phyloP scores from a whole-genome alignment of 2,329 filamentous ascomycete genomes.

The Aureobasidium sp. region DNA sequence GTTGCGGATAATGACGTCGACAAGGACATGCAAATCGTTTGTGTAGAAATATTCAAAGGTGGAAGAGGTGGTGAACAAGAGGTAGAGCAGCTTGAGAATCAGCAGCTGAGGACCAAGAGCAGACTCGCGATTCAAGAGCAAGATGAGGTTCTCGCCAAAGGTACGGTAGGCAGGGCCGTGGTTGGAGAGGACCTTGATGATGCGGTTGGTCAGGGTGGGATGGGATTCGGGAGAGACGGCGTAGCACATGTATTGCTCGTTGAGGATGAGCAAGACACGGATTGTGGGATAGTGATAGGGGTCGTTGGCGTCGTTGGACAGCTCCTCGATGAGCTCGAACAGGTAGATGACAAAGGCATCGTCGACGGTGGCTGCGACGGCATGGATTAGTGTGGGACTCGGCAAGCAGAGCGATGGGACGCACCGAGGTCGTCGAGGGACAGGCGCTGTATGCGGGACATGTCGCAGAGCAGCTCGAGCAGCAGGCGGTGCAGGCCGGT shows the following conservation, averaged over 20 bases:
- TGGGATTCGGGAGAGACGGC: slow-evolving; percentile 32
- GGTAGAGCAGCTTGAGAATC: slow-evolving; percentile 92
- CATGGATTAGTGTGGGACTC: background rate
- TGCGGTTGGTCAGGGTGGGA: slow-evolving; percentile 69
- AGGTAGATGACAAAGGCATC: slow-evolving; percentile 80
- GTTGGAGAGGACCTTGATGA: slow-evolving; percentile 82
- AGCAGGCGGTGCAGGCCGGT: slow-evolving; percentile 69
- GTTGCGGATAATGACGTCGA: slow-evolving; percentile 95
- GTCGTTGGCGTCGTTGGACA: slow-evolving; percentile 80
- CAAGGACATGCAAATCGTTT: slow-evolving; percentile 86
- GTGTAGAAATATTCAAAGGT: slow-evolving; percentile 99
- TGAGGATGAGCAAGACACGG: slow-evolving; percentile 83
- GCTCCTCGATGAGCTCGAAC: slow-evolving; percentile 78
- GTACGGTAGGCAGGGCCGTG: slow-evolving; percentile 79
- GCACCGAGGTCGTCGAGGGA: slow-evolving; percentile 66
- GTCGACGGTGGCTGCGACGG: slow-evolving; percentile 46
- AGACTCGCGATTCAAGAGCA: slow-evolving; percentile 86
- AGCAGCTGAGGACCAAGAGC: slow-evolving; percentile 90
- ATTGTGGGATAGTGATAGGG: slow-evolving; percentile 96
- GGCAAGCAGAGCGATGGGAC: slow-evolving; percentile 22
- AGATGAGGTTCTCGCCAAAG: slow-evolving; percentile 95
- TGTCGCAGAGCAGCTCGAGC: slow-evolving; percentile 89
- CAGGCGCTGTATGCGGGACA: slow-evolving; percentile 84
- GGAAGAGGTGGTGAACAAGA: slow-evolving; percentile 83
- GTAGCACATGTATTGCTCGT: slow-evolving; percentile 93